phyloP scores from a whole-genome alignment of 192 early-diverging fungal species.

The Coemansia brasiliensis region DNA sequence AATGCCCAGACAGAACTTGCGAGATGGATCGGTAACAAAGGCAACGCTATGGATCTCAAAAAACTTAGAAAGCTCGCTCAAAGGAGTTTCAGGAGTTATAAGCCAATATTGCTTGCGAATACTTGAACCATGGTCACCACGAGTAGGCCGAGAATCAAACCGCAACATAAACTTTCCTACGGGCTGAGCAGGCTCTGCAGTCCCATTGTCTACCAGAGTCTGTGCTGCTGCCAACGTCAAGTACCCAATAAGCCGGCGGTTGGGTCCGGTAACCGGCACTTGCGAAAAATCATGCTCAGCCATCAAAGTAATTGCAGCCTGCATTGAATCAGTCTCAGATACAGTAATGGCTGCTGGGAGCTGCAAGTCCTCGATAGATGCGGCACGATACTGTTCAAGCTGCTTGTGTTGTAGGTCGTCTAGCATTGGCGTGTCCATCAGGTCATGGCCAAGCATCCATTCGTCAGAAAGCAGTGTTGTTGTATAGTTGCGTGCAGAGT shows the following conservation, averaged over 20 bases:
- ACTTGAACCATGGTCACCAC: background rate
- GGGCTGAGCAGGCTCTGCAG: slow-evolving; percentile 49
- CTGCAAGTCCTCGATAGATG: slow-evolving; percentile 83
- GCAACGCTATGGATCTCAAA: slow-evolving; percentile 83
- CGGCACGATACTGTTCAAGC: slow-evolving; percentile 71
- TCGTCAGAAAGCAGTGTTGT: slow-evolving; percentile 72
- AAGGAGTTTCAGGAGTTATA: slow-evolving; percentile 77
- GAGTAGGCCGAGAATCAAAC: slow-evolving; percentile 33
- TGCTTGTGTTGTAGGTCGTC: slow-evolving; percentile 59
- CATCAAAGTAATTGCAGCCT: slow-evolving; percentile 74
- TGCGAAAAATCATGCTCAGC: slow-evolving; percentile 83
- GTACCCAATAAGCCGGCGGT: slow-evolving; percentile 73
- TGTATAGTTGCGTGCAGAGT: slow-evolving; percentile 69
- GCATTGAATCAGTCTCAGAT: slow-evolving; percentile 57
- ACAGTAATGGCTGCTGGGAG: slow-evolving; percentile 77
- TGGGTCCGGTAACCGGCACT: slow-evolving; percentile 68
- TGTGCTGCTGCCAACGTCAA: slow-evolving; percentile 68
- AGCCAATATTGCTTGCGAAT: slow-evolving; percentile 60
- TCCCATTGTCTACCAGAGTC: slow-evolving; percentile 57
- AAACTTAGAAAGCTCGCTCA: slow-evolving; percentile 75
- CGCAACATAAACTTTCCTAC: slow-evolving; percentile 68
- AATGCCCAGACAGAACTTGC: slow-evolving; percentile 79
- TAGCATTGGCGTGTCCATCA: slow-evolving; percentile 65
- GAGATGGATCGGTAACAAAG: slow-evolving; percentile 76
- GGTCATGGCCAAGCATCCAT: slow-evolving; percentile 76